These are phyloP conservation scores for Bipolaris oryzae DNA, from an alignment of 2,329 filamentous ascomycete species.

Conservation along the genomic window DNA sequence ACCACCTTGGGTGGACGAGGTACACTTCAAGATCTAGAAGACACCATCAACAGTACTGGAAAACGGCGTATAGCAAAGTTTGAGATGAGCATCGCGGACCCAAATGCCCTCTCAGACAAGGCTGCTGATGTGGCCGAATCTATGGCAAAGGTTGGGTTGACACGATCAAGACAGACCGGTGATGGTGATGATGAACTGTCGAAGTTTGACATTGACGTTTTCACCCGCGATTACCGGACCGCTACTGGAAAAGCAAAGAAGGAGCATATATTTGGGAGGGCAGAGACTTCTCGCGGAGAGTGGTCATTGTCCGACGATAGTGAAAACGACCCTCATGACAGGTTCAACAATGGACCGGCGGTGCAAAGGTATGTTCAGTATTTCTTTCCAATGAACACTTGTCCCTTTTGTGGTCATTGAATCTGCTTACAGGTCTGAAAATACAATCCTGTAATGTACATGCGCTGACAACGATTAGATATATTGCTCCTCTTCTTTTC, in stretches of 20 bases:
- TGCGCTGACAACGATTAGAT: constrained; percentile 48
- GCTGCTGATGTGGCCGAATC: constrained; percentile 28
- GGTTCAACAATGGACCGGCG: constrained; percentile 44
- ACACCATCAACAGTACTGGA: constrained; percentile 74
- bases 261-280: constrained; percentile 51
- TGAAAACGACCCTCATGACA: constrained; percentile 41
- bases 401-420: background rate
- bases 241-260: constrained; percentile 23
- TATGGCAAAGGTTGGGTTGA: constrained; percentile 37
- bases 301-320: constrained; percentile 43
- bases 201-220: constrained; percentile 44
- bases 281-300: constrained; percentile 48
- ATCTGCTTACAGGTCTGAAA: background rate
- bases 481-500: constrained; percentile 65
- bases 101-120: constrained; percentile 39
- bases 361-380: constrained; percentile 41
- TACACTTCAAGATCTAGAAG: constrained; percentile 68
- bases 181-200: constrained; percentile 26
- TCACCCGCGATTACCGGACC: constrained; percentile 40
- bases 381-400: background rate
- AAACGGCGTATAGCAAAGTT: constrained; percentile 79
- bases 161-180: constrained; percentile 24
- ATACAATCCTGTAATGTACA: background rate
- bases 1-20: constrained; percentile 49
- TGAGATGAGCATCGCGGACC: constrained; percentile 65